phyloP scores from a whole-genome alignment of 352 stramenopile species.

The Globisporangium radiosum region DNA sequence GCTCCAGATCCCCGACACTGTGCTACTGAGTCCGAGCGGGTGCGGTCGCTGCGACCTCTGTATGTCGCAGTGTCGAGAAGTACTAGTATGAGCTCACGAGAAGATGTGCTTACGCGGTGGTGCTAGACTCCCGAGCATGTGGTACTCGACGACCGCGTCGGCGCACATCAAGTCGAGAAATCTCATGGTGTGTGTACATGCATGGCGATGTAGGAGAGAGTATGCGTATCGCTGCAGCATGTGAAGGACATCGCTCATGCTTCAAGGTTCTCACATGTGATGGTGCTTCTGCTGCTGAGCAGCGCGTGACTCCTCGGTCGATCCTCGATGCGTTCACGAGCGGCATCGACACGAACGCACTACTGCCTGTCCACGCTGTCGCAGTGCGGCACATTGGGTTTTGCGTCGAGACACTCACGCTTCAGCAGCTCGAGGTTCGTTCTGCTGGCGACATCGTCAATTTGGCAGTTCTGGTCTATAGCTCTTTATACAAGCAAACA shows the following conservation, averaged over 20 bases:
- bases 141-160: constrained; percentile 47
- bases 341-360: not conserved
- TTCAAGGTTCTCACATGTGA: no score
- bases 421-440: constrained; percentile 28
- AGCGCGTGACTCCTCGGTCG: constrained; percentile 34
- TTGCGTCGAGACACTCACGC: constrained; percentile 16
- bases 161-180: constrained; percentile 31
- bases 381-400: constrained; percentile 34
- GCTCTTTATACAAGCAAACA: not conserved
- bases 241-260: no score
- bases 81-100: no score
- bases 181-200: constrained; percentile 21
- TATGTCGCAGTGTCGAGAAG: not conserved
- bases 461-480: not conserved
- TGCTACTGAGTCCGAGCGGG: constrained; percentile 53
- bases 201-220: no score
- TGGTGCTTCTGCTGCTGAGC: not conserved
- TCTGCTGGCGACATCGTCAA: not conserved
- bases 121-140: constrained; percentile 45
- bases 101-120: not conserved
- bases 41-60: constrained; percentile 6
- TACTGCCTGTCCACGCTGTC: constrained; percentile 7
- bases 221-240: no score
- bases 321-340: constrained; percentile 28
- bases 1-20: constrained; percentile 49